Evolutionary conservation across 768 basidiomycete species (phyloP).

Genomic region (Clavulina sp.): DNA sequence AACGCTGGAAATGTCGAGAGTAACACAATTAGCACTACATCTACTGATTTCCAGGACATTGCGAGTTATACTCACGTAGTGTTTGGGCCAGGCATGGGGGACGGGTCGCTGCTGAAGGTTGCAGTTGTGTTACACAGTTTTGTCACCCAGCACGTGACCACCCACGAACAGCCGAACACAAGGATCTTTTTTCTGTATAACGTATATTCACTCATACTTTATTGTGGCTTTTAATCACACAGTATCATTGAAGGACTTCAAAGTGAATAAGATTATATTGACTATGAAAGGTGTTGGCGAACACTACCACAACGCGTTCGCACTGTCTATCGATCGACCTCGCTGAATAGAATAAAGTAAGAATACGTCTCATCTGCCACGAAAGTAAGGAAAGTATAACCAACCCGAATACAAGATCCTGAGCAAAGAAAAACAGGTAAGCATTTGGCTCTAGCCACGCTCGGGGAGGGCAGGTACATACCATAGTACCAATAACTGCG

Average conservation of each 20-base stretch:
- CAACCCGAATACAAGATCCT: constrained; percentile 86
- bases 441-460: constrained; percentile 4
- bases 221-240: too few relatives aligned
- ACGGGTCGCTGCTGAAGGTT: too few relatives aligned
- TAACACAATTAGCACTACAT: not conserved
- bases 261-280: too few relatives aligned
- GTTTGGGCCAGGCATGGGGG: not conserved
- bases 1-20: not conserved
- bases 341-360: constrained; percentile 16
- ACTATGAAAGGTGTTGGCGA: too few relatives aligned
- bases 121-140: too few relatives aligned
- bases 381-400: constrained; percentile 20
- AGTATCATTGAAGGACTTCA: too few relatives aligned
- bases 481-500: constrained; percentile 96
- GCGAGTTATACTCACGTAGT: not conserved
- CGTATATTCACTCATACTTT: too few relatives aligned
- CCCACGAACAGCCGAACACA: too few relatives aligned
- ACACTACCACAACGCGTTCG: not conserved
- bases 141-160: too few relatives aligned
- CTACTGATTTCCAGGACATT: too few relatives aligned
- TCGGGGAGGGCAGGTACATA: constrained; percentile 20
- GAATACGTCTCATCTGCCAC: not conserved
- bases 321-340: constrained; percentile 27
- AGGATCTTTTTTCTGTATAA: too few relatives aligned
- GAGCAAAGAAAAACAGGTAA: constrained; percentile 13